Evolutionary conservation across 495 filamentous ascomycete species (phyloP).

Genomic region (Penicillium maclennaniae): DNA sequence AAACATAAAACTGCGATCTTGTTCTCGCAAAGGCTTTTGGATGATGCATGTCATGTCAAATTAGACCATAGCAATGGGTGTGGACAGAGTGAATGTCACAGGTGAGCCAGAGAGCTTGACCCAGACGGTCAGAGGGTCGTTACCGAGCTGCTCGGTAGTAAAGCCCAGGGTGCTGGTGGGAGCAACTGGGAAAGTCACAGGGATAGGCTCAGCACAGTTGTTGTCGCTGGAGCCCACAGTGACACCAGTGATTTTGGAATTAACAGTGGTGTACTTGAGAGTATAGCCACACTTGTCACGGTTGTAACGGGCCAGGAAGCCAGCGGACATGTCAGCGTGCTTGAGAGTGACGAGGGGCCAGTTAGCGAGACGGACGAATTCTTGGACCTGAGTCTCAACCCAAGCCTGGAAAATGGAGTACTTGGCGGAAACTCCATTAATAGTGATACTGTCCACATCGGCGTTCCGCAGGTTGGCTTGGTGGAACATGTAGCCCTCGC

Average conservation of each 20-base stretch:
- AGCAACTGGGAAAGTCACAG: slow-evolving; percentile 52
- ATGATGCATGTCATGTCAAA: background rate
- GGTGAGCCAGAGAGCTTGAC: slow-evolving; percentile 50
- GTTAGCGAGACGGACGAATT: slow-evolving; percentile 54
- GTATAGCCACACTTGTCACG: slow-evolving; percentile 53
- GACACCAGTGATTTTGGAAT: slow-evolving; percentile 46
- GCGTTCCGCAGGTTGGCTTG: slow-evolving; percentile 58
- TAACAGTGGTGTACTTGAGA: slow-evolving; percentile 42
- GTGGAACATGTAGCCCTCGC: slow-evolving; percentile 48
- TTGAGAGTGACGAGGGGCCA: slow-evolving; percentile 56
- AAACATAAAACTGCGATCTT: background rate
- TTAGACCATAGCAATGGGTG: slow-evolving; percentile 36
- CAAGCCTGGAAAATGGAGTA: slow-evolving; percentile 58
- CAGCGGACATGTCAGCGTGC: slow-evolving; percentile 46
- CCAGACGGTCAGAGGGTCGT: slow-evolving; percentile 59
- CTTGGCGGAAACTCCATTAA: slow-evolving; percentile 47
- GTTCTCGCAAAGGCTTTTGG: background rate
- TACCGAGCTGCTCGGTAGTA: slow-evolving; percentile 53
- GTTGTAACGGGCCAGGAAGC: slow-evolving; percentile 49
- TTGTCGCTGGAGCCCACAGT: slow-evolving; percentile 50
- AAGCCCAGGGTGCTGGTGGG: slow-evolving; percentile 41
- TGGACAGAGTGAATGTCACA: slow-evolving; percentile 47
- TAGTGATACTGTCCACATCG: slow-evolving; percentile 41
- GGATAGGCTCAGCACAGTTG: slow-evolving; percentile 49
- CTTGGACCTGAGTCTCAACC: slow-evolving; percentile 55